Base-by-base conservation (phyloP, 139 green algal genomes). In the Micractinium conductrix region DNA sequence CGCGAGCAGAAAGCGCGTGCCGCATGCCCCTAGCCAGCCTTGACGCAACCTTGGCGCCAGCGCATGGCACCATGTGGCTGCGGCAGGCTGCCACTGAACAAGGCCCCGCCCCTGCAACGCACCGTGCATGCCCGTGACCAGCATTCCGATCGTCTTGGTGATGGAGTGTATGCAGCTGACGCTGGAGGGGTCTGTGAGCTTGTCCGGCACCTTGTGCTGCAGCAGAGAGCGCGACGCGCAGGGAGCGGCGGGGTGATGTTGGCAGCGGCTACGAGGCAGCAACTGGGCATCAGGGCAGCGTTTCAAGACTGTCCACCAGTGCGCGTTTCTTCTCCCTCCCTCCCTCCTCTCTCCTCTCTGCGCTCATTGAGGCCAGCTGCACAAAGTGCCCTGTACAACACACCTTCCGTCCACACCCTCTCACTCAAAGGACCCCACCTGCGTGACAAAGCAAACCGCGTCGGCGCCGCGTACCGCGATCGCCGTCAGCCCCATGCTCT, bases 391-490 rank as follows among this genome's bases (percentile, higher is more conserved):
- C n/a, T n/a, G n/a, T n/a, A n/a, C n/a, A n/a, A n/a, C n/a, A n/a
- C n/a, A n/a, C n/a, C n/a, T n/a, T n/a, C n/a, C n/a, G n/a, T n/a
- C n/a, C n/a, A n/a, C n/a, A n/a, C n/a, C n/a, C n/a, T n/a, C n/a
- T n/a, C n/a, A n/a, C n/a, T 30, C 38, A 78, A 28, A 53, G 35
- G 17, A 30, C 48, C 69, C 28, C 70, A 84, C 71, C 83, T 98
- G 95, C 28, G 97, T 99, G 0, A 99, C 96, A 37, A 99, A 92
- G 35, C 93, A 94, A 0, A 98, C 96, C 73, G 78, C 93, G 88
- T 99, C 97, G 33, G 94, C 95, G 30, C 97, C 97, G 0, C 97
- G 91, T 35, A 99, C 93, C 4, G 87, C 97, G 43, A 99, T 97
- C 67, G 91, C 95, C 0, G 96, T 99, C n/a, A 96, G 88, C 2